These are phyloP conservation scores for Tolypocladium sp. DNA, from an alignment of 2,329 filamentous ascomycete genomes.

Conservation along the genomic window DNA sequence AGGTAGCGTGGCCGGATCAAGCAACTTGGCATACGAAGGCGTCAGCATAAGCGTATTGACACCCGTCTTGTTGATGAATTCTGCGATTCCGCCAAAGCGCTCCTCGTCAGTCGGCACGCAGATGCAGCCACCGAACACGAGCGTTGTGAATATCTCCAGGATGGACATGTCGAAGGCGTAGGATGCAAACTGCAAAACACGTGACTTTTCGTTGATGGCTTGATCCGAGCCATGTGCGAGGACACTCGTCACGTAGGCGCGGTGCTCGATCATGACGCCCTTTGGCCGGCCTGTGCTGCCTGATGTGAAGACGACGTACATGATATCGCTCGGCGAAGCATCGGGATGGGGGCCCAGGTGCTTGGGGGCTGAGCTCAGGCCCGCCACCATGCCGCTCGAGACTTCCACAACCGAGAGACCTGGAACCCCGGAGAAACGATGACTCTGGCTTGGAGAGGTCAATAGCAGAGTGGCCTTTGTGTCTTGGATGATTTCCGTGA, in stretches of 20 bases:
- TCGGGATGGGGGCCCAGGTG: neutral
- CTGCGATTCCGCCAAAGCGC: neutral
- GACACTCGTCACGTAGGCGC: neutral
- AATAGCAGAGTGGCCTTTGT: neutral
- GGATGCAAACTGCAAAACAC: neutral
- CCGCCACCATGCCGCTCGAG: neutral
- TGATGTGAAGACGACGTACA: neutral
- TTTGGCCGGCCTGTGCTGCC: neutral
- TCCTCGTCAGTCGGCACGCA: neutral
- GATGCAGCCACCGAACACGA: neutral
- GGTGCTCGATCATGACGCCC: neutral
- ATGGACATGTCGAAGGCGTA: neutral
- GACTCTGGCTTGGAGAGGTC: neutral
- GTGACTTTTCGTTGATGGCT: neutral
- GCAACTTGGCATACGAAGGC: neutral
- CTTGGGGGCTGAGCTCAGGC: neutral
- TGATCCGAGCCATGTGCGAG: neutral
- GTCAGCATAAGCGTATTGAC: neutral
- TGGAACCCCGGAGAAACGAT: neutral
- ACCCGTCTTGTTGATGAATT: neutral
- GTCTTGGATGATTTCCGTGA: neutral
- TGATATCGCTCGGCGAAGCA: neutral
- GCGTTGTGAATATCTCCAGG: neutral
- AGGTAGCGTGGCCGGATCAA: neutral
- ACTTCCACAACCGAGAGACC: neutral